A percentile compares a stretch with the other conserved stretches of the same genome.
These are phyloP conservation scores for Pichia sp. DNA, from an alignment of 1,139 yeast genomes.

Conservation along the genomic window DNA sequence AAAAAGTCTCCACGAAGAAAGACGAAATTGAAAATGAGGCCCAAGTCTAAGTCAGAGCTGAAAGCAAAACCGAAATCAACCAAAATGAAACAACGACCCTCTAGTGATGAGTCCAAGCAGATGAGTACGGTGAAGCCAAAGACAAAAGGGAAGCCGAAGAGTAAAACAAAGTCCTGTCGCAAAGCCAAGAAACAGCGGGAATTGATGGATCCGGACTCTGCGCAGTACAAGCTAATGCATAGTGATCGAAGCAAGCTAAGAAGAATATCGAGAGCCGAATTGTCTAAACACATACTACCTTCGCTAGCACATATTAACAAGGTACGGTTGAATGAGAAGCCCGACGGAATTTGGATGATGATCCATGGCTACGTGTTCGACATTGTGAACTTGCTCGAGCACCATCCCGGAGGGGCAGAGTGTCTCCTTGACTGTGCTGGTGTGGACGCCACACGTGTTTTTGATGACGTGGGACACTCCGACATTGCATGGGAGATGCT, in stretches of 20 bases:
- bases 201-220: conserved; percentile 6
- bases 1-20: not conserved
- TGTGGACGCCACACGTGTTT: conserved; percentile 54
- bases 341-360: conserved; percentile 61
- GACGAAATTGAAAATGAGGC: not conserved
- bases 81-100: not conserved
- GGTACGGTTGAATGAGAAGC: conserved; percentile 24
- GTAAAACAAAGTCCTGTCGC: not conserved
- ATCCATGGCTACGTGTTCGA: conserved; percentile 61
- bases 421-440: conserved; percentile 68
- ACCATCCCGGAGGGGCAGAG: conserved; percentile 71
- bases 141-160: not conserved
- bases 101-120: not conserved
- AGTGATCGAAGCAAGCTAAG: conserved; percentile 7
- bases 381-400: conserved; percentile 44
- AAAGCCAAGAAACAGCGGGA: not conserved
- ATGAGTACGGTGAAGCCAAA: not conserved
- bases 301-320: conserved; percentile 9
- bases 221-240: conserved; percentile 10
- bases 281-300: conserved; percentile 17
- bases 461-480: conserved; percentile 35
- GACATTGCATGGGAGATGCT: conserved; percentile 32
- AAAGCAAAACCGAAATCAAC: not conserved
- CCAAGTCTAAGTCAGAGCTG: not conserved
- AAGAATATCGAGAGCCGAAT: conserved; percentile 7